These are phyloP conservation scores for Ilyonectria sp. DNA, from an alignment of 2,329 filamentous ascomycete species.

Conservation along the genomic window DNA sequence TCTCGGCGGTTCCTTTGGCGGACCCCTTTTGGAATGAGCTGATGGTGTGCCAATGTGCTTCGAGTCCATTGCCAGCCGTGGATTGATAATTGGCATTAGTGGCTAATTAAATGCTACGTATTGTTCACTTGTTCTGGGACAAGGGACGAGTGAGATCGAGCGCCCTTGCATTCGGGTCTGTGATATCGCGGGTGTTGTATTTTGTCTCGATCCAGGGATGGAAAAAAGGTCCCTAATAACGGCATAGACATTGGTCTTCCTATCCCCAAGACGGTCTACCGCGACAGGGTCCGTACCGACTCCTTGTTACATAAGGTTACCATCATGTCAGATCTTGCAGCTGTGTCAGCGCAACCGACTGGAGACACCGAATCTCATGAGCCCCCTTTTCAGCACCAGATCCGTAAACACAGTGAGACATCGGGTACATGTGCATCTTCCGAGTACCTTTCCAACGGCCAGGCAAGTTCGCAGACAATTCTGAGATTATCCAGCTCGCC, in stretches of 20 bases:
- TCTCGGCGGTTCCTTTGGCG: conserved; percentile 17
- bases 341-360: not conserved
- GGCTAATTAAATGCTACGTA: not conserved
- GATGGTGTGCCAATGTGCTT: conserved; percentile 19
- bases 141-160: not conserved
- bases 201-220: not conserved
- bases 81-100: conserved; percentile 16
- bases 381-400: conserved; percentile 9
- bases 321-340: conserved; percentile 8
- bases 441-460: not conserved
- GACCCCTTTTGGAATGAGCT: conserved; percentile 38
- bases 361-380: not conserved
- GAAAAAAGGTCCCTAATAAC: not conserved
- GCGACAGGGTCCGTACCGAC: not conserved
- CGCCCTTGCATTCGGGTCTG: not conserved
- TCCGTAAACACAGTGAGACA: not conserved
- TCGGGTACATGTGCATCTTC: not conserved
- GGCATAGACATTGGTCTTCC: not conserved
- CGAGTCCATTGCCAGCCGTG: not conserved
- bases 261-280: not conserved
- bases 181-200: not conserved
- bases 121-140: not conserved
- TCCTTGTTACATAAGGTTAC: not conserved
- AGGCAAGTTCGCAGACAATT: conserved; percentile 4
- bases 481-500: not conserved